Conservation (phyloP, 2,329 filamentous ascomycete species). For the Phaeosphaeriaceae sp. region DNA sequence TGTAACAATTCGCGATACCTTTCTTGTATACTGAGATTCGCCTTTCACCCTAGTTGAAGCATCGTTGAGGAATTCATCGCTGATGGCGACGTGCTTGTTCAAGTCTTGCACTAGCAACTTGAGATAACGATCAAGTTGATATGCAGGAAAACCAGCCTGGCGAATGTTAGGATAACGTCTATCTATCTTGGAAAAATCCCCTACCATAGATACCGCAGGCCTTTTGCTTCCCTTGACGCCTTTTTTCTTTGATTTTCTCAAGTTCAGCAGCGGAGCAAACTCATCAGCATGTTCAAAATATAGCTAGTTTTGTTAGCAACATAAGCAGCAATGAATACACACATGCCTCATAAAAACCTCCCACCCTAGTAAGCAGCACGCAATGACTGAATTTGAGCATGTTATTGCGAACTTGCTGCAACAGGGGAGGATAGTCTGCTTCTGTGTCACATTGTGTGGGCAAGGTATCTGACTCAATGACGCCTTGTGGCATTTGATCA, state of each 20-base stretch:
- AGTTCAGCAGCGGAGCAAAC: constrained; percentile 80
- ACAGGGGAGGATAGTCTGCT: constrained; percentile 80
- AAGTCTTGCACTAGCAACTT: constrained; percentile 92
- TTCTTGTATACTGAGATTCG: constrained; percentile 82
- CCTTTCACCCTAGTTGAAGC: constrained; percentile 74
- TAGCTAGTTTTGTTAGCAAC: constrained; percentile 55
- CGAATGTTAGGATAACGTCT: constrained; percentile 14
- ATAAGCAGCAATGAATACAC: constrained; percentile 1
- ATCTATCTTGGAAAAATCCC: background rate
- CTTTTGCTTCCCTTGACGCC: constrained; percentile 63
- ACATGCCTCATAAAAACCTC: constrained; percentile 85
- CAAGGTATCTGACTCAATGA: constrained; percentile 53
- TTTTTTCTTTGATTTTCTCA: constrained; percentile 84
- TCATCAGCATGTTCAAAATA: constrained; percentile 97
- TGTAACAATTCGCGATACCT: constrained; percentile 85
- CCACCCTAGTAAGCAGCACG: constrained; percentile 88
- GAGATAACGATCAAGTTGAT: constrained; percentile 89
- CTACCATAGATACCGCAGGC: constrained; percentile 78
- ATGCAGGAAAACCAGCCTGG: constrained; percentile 89
- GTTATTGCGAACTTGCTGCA: constrained; percentile 85
- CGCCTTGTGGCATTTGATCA: constrained; percentile 62
- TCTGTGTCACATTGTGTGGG: constrained; percentile 53
- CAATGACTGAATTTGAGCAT: constrained; percentile 92
- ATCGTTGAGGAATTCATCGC: constrained; percentile 86
- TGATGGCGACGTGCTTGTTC: constrained; percentile 89